Base-by-base conservation (phyloP, 192 early-diverging fungal species). In the Cetraspora pellucida region DNA sequence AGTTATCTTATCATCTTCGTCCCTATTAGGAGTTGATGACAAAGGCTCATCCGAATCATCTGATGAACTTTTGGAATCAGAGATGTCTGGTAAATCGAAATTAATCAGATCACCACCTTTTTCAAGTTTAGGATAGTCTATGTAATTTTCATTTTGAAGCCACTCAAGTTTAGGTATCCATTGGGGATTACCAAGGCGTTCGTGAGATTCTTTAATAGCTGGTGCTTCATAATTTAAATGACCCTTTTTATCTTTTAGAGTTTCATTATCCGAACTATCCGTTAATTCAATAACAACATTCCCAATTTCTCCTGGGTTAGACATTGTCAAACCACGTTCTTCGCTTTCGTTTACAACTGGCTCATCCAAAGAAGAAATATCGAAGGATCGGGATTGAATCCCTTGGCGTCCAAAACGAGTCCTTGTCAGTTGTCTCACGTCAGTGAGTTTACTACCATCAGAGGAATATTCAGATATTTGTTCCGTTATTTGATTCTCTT, bases 121-220 rank as follows among this genome's bases (percentile, higher is more conserved):
- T 69, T 28, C 27, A 2, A 21, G 31, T 14, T 46, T 69, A 14
- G 17, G 19, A 19, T 65, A 28, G 14, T 30, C 16, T 0, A 17
- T 9, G 10, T 45, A 1, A 19, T 23, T 1, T 17, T 54, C 49
- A 31, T 8, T 43, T 44, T 54, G 19, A 21, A 47, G 69, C 69
- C 69, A 74, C 47, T 74, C 72, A 19, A 25, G 2, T 47, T 74
- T 58, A 2, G 58, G 3, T 74, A 57, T 61, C 72, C 72, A 74
- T 59, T 61, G 3, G 4, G 72, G 72, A 61, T 44, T 43, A 47
- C 72, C 72, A 9, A 74, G 23, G 23, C 72, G 72, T 54, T 54
- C 69, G 14, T n/a, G n/a, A 68, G 21, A 23, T n/a, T 19, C 45
- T 46, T 44, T 11, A 21, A 3, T 4, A 67, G 9, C 2, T 31